A percentile compares a stretch with the other conserved stretches of the same genome.
Conservation (phyloP, 768 basidiomycete genomes). For the Mycena olivaceomarginata region DNA sequence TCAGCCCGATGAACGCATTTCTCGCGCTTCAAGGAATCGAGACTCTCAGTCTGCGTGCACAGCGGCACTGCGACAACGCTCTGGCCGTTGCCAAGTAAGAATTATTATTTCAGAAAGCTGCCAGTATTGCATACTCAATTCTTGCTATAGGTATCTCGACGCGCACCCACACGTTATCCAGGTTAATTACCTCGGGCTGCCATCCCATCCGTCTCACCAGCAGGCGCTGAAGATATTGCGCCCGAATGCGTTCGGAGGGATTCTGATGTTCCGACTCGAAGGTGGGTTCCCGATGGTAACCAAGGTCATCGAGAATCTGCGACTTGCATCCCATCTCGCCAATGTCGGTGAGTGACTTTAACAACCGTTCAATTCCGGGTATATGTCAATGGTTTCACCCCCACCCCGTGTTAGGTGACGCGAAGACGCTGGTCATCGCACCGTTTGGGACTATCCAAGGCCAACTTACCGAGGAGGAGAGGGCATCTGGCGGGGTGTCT, state of each 20-base stretch:
- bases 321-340: conserved; percentile 81
- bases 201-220: conserved; percentile 75
- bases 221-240: conserved; percentile 76
- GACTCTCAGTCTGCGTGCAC: conserved; percentile 75
- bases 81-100: conserved; percentile 61
- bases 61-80: conserved; percentile 77
- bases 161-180: conserved; percentile 78
- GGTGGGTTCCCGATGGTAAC: conserved; percentile 72
- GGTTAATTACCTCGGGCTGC: conserved; percentile 86
- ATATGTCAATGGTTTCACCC: too few species aligned
- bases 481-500: conserved; percentile 78
- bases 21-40: conserved; percentile 83
- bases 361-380: too few species aligned
- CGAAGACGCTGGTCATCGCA: conserved; percentile 87
- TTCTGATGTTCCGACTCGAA: conserved; percentile 86
- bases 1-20: conserved; percentile 75
- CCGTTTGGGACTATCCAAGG: conserved; percentile 85
- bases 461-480: conserved; percentile 80
- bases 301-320: conserved; percentile 80
- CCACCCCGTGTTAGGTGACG: conserved; percentile 64
- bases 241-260: conserved; percentile 77
- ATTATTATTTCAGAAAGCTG: too few species aligned
- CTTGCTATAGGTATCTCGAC: conserved; percentile 77
- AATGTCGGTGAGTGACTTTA: conserved; percentile 73
- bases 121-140: conserved; percentile 57